Conservation (phyloP, 768 basidiomycete genomes). For the Grammothele lineata region DNA sequence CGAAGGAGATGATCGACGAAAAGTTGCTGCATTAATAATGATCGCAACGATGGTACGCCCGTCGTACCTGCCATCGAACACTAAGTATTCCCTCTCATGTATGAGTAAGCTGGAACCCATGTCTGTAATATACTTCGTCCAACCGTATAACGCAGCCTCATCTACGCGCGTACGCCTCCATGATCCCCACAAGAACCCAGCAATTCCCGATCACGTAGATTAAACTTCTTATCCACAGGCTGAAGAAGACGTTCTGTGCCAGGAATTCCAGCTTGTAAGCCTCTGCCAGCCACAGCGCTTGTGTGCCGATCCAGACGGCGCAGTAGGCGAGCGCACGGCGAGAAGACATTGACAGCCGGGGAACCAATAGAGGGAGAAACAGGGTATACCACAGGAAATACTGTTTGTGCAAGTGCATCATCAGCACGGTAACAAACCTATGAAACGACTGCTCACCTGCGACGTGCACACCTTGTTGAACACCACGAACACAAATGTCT, state of each 20-base stretch:
- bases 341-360: constrained; percentile 52
- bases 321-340: constrained; percentile 37
- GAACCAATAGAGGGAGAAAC: constrained; percentile 79
- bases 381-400: constrained; percentile 98
- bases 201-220: constrained; percentile 71
- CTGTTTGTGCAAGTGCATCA: constrained; percentile 34
- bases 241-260: constrained; percentile 66
- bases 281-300: constrained; percentile 87
- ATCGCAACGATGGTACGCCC: not conserved
- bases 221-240: constrained; percentile 77
- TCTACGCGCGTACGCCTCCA: constrained; percentile 38
- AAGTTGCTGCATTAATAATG: constrained; percentile 38
- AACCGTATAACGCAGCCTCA: constrained; percentile 6
- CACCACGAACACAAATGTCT: constrained; percentile 86
- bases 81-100: too few relatives aligned
- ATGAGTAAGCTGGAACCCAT: too few relatives aligned
- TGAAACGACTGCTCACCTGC: constrained; percentile 52
- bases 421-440: not conserved
- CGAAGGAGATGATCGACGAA: constrained; percentile 64
- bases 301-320: constrained; percentile 68
- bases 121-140: not conserved
- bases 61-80: too few relatives aligned
- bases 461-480: constrained; percentile 99
- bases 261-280: constrained; percentile 91
- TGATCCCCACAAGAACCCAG: constrained; percentile 71